phyloP scores from a whole-genome alignment of 1,139 yeast genomes.

The Suhomyces coccinellae region DNA sequence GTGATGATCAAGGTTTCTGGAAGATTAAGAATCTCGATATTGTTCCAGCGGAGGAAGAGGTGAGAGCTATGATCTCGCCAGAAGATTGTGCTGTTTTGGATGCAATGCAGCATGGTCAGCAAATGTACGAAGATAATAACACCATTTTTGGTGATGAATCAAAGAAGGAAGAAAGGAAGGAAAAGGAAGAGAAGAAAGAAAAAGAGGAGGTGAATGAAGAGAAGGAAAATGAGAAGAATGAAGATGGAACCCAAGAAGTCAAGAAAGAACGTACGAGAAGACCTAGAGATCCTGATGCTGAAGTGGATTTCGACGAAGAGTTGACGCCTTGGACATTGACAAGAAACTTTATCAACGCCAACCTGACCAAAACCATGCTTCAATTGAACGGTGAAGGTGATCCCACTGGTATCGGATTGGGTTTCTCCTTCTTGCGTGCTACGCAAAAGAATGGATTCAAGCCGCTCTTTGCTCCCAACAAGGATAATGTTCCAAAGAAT shows the following conservation, averaged over 20 bases:
- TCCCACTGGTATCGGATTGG: slow-evolving; percentile 89
- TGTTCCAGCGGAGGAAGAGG: slow-evolving; percentile 75
- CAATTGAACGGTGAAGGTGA: slow-evolving; percentile 97
- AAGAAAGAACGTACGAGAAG: slow-evolving; percentile 23
- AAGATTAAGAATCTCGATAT: slow-evolving; percentile 69
- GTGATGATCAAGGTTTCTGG: slow-evolving; percentile 96
- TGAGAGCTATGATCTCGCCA: slow-evolving; percentile 84
- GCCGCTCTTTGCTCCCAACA: slow-evolving; percentile 53
- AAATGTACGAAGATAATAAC: slow-evolving; percentile 71
- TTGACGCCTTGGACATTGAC: slow-evolving; percentile 93
- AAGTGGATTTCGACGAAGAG: slow-evolving; percentile 72
- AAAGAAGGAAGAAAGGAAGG: slow-evolving; percentile 21
- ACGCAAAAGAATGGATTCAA: slow-evolving; percentile 95
- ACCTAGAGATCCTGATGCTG: slow-evolving; percentile 29
- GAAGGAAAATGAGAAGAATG: slow-evolving; percentile 25
- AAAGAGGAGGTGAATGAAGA: slow-evolving; percentile 31
- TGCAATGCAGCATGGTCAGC: slow-evolving; percentile 93
- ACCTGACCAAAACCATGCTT: slow-evolving; percentile 95
- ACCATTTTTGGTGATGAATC: slow-evolving; percentile 46
- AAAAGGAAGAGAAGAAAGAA: slow-evolving; percentile 19
- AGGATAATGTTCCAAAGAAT: slow-evolving; percentile 46
- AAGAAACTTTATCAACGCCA: slow-evolving; percentile 86
- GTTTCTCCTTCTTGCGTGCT: slow-evolving; percentile 84
- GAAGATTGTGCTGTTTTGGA: slow-evolving; percentile 88
- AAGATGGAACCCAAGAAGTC: slow-evolving; percentile 24